These are phyloP conservation scores for Taphrina communis DNA, from an alignment of 1,139 yeast genomes.

Conservation along the genomic window DNA sequence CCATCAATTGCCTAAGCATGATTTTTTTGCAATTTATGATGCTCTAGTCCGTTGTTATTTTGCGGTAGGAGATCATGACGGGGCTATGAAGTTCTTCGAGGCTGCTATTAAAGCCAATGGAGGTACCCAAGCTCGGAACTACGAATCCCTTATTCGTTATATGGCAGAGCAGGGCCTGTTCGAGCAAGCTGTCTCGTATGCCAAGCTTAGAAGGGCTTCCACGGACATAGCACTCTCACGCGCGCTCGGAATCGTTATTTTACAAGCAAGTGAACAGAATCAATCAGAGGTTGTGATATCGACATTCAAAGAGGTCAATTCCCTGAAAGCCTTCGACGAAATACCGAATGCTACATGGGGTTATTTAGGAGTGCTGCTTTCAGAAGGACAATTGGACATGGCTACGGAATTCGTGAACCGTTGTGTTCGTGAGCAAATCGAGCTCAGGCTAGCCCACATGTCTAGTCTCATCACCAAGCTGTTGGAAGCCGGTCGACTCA, in stretches of 20 bases:
- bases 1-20: slow-evolving; percentile 41
- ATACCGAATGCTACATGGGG: slow-evolving; percentile 8
- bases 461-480: slow-evolving; percentile 14
- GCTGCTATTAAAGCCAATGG: neutral
- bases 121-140: neutral
- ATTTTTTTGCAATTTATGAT: slow-evolving; percentile 47
- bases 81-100: slow-evolving; percentile 50
- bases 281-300: slow-evolving; percentile 3
- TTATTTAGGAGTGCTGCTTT: slow-evolving; percentile 14
- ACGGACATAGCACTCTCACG: neutral
- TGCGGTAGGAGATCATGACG: slow-evolving; percentile 47
- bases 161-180: neutral
- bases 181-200: slow-evolving; percentile 6
- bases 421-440: slow-evolving; percentile 19
- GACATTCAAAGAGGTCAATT: slow-evolving; percentile 6
- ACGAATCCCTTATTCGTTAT: slow-evolving; percentile 7
- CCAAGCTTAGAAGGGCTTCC: too few relatives aligned
- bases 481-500: slow-evolving; percentile 22
- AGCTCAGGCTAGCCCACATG: slow-evolving; percentile 11
- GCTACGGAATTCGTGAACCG: neutral
- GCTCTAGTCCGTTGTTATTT: slow-evolving; percentile 52
- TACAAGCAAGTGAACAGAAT: slow-evolving; percentile 12
- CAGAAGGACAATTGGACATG: slow-evolving; percentile 20
- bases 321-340: slow-evolving; percentile 4
- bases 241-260: slow-evolving; percentile 5